Evolutionary conservation across 2,329 filamentous ascomycete species (phyloP).

Genomic region (Stachybotrys elegans): DNA sequence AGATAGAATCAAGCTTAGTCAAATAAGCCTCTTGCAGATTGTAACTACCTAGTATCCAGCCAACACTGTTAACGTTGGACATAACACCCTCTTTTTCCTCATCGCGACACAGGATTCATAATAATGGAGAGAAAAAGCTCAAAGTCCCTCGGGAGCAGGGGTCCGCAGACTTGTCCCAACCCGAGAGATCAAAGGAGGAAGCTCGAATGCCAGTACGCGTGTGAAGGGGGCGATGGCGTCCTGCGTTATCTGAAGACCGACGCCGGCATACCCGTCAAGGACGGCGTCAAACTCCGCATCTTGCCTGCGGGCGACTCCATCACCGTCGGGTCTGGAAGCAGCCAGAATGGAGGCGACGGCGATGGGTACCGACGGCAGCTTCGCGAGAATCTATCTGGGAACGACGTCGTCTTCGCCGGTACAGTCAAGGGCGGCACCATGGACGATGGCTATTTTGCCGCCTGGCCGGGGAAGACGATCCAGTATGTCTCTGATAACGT

Average conservation of each 20-base stretch:
- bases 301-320: slow-evolving; percentile 31
- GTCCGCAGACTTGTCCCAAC: too few species aligned
- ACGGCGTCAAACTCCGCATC: slow-evolving; percentile 26
- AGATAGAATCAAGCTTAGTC: too few species aligned
- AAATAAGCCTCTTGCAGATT: too few species aligned
- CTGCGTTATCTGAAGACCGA: neutral
- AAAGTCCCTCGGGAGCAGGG: too few species aligned
- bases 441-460: slow-evolving; percentile 27
- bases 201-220: too few species aligned
- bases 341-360: slow-evolving; percentile 18
- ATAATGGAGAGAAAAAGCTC: too few species aligned
- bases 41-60: too few species aligned
- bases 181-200: too few species aligned
- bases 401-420: slow-evolving; percentile 26
- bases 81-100: too few species aligned
- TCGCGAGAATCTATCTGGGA: slow-evolving; percentile 19
- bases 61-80: too few species aligned
- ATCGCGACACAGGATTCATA: too few species aligned
- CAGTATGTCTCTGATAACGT: slow-evolving; percentile 25
- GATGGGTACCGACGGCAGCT: slow-evolving; percentile 27
- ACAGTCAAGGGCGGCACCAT: slow-evolving; percentile 19
- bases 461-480: slow-evolving; percentile 30
- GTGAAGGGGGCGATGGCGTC: neutral
- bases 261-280: slow-evolving; percentile 6
- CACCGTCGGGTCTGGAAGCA: slow-evolving; percentile 22